Conservation (phyloP, 257 asterid species). For the Solanum clarkiae region DNA sequence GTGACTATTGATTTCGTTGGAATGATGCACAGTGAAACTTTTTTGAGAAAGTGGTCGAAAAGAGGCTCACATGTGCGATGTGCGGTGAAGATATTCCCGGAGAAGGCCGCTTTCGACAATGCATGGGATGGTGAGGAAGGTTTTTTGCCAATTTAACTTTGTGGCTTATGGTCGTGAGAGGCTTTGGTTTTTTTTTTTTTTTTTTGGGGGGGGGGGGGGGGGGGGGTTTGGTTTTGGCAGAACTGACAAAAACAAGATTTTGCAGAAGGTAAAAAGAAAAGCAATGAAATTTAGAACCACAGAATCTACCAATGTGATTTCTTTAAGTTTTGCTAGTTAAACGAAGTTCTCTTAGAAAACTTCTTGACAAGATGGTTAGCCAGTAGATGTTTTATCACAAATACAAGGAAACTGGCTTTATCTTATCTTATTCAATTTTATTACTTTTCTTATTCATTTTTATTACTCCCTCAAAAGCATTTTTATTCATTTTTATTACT, state of each 20-base stretch:
- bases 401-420: not conserved
- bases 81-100: not conserved
- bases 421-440: not conserved
- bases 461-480: no score
- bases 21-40: not conserved
- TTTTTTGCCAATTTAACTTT: not conserved
- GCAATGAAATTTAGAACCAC: not conserved
- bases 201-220: no score
- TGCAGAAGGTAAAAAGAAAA: not conserved
- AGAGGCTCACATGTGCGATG: not conserved
- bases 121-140: not conserved
- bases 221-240: not conserved
- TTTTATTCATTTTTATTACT: not conserved
- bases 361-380: not conserved
- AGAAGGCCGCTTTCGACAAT: not conserved
- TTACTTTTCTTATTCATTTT: no score
- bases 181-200: not conserved
- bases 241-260: not conserved
- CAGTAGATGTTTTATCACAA: not conserved
- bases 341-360: not conserved
- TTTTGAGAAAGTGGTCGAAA: not conserved
- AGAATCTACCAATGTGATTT: not conserved
- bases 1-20: not conserved
- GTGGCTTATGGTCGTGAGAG: not conserved
- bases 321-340: not conserved